Percentiles rank a stretch among this genome's conserved stretches.
These are phyloP conservation scores for Fusarium oligoseptatum DNA, from an alignment of 2,329 filamentous ascomycete genomes.

Conservation along the genomic window DNA sequence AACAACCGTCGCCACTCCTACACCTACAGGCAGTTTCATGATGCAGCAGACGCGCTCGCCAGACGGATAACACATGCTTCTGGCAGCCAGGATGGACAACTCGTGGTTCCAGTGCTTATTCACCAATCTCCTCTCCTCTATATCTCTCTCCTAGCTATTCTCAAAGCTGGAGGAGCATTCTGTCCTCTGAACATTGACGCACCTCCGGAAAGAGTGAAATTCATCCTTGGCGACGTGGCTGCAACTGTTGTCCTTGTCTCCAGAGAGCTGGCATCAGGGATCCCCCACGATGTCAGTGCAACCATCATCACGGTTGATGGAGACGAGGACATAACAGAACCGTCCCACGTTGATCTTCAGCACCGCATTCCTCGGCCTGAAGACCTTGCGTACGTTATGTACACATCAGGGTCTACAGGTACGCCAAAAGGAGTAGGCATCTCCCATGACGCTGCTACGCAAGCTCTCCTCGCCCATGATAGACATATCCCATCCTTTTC, in stretches of 20 bases:
- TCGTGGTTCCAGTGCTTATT: slow-evolving; percentile 80
- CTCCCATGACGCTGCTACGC: slow-evolving; percentile 83
- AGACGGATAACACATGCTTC: slow-evolving; percentile 55
- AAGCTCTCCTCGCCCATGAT: slow-evolving; percentile 86
- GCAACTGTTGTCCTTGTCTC: slow-evolving; percentile 78
- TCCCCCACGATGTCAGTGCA: slow-evolving; percentile 52
- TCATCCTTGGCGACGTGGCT: slow-evolving; percentile 83
- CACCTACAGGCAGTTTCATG: slow-evolving; percentile 75
- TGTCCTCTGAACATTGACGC: slow-evolving; percentile 86
- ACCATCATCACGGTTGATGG: slow-evolving; percentile 55
- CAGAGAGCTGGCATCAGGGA: slow-evolving; percentile 56
- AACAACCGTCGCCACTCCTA: slow-evolving; percentile 54
- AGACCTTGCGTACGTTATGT: slow-evolving; percentile 88
- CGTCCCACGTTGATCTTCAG: slow-evolving; percentile 3
- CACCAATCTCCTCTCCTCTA: slow-evolving; percentile 85
- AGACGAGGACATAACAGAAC: neutral
- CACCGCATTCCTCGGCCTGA: slow-evolving; percentile 46
- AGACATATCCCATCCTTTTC: slow-evolving; percentile 80
- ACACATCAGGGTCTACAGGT: slow-evolving; percentile 91
- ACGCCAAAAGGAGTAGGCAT: slow-evolving; percentile 89
- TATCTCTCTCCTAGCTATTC: slow-evolving; percentile 79
- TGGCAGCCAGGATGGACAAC: slow-evolving; percentile 43
- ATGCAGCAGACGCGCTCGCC: slow-evolving; percentile 68
- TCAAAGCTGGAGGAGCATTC: slow-evolving; percentile 87
- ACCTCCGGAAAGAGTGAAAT: slow-evolving; percentile 80